Percentiles rank a stretch among this genome's conserved stretches.
Evolutionary conservation across 2,329 filamentous ascomycete genomes (phyloP).

Genomic region (Pseudopithomyces chartarum): DNA sequence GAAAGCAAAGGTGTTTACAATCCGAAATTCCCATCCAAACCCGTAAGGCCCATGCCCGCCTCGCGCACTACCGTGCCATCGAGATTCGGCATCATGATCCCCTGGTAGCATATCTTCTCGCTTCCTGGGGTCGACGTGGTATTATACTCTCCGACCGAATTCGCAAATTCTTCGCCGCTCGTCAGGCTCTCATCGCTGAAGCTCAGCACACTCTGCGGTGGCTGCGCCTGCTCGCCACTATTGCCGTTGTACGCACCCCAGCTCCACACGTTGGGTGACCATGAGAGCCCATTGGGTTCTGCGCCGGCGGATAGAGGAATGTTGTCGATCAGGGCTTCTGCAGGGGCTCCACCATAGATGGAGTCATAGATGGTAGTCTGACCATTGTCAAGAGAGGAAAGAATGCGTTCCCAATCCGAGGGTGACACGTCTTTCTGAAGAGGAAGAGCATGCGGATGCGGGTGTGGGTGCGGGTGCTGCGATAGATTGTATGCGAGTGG

Average conservation of each 20-base stretch:
- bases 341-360: slow-evolving; percentile 71
- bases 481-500: slow-evolving; percentile 32
- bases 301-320: slow-evolving; percentile 33
- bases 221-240: slow-evolving; percentile 25
- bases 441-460: no score
- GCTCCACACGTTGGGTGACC: slow-evolving; percentile 45
- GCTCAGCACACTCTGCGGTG: slow-evolving; percentile 61
- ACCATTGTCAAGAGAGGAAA: slow-evolving; percentile 79
- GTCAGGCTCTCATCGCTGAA: slow-evolving; percentile 65
- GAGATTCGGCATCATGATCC: slow-evolving; percentile 45
- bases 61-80: slow-evolving; percentile 18
- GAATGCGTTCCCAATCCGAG: slow-evolving; percentile 80
- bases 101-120: slow-evolving; percentile 35
- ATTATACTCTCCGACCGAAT: slow-evolving; percentile 32
- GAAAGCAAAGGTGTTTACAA: slow-evolving; percentile 27
- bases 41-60: slow-evolving; percentile 30
- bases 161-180: slow-evolving; percentile 54
- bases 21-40: slow-evolving; percentile 49
- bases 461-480: slow-evolving; percentile 42
- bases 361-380: slow-evolving; percentile 83
- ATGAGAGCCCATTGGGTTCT: slow-evolving; percentile 34
- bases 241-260: slow-evolving; percentile 26
- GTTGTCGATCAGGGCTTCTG: slow-evolving; percentile 43
- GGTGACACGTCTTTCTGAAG: slow-evolving; percentile 57
- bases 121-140: slow-evolving; percentile 28